These are phyloP conservation scores for Wickerhamiella domercqiae DNA, from an alignment of 805 yeast species.

Conservation along the genomic window DNA sequence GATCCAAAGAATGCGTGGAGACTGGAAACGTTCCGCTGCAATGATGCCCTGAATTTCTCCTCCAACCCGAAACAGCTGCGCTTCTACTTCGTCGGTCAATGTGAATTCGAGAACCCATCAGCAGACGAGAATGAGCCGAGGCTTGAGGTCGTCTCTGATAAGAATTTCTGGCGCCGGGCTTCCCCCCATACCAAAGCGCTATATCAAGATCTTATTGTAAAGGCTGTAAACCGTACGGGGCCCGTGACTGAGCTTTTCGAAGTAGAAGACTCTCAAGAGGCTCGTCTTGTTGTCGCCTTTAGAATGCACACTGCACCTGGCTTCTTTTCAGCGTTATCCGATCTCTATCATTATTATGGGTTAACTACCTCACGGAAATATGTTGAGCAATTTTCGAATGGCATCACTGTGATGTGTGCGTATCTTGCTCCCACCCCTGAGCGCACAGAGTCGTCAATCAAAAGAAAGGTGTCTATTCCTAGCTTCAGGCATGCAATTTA, in stretches of 20 bases:
- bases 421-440: conserved; percentile 47
- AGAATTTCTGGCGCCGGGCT: conserved; percentile 60
- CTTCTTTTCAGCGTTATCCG: conserved; percentile 72
- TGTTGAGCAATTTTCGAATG: conserved; percentile 86
- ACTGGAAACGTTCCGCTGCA: conserved; percentile 51
- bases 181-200: conserved; percentile 63
- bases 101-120: conserved; percentile 31
- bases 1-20: conserved; percentile 36
- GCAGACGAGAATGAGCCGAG: conserved; percentile 30
- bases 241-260: conserved; percentile 85
- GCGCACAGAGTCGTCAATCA: conserved; percentile 26
- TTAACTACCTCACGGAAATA: conserved; percentile 75
- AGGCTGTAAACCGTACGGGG: conserved; percentile 64
- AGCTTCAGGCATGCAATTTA: conserved; percentile 63
- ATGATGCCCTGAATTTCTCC: conserved; percentile 32
- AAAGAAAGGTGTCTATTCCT: conserved; percentile 19
- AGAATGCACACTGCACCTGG: conserved; percentile 72
- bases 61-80: conserved; percentile 33
- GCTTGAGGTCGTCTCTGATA: conserved; percentile 59
- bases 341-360: conserved; percentile 78
- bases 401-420: conserved; percentile 71
- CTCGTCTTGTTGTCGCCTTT: conserved; percentile 77
- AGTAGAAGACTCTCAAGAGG: conserved; percentile 64
- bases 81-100: conserved; percentile 74
- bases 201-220: conserved; percentile 55